phyloP scores from a whole-genome alignment of 768 basidiomycete species.

The Suillus plorans region DNA sequence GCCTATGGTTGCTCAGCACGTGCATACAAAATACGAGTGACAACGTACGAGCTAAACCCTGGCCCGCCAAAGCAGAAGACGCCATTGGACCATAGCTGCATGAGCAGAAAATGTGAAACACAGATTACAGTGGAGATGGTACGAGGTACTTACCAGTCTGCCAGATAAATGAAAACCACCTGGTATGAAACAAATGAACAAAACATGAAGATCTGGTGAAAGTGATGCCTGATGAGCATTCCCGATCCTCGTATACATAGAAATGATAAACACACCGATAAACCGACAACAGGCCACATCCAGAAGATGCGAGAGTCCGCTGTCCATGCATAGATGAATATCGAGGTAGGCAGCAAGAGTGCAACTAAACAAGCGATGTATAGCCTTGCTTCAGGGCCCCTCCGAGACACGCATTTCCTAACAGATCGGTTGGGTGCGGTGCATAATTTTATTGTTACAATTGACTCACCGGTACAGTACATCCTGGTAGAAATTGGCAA shows the following conservation, averaged over 20 bases:
- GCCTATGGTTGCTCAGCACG: conserved; percentile 30
- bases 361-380: conserved; percentile 55
- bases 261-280: conserved; percentile 1
- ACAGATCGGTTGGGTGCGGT: conserved; percentile 29
- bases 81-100: conserved; percentile 56
- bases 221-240: neutral
- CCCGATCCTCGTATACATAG: neutral
- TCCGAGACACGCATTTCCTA: conserved; percentile 26
- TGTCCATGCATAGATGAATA: conserved; percentile 75
- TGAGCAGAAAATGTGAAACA: conserved; percentile 2
- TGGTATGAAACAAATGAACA: conserved; percentile 53
- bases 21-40: neutral
- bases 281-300: conserved; percentile 41
- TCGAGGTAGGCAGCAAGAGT: conserved; percentile 50
- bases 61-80: conserved; percentile 65
- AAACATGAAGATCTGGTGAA: conserved; percentile 45
- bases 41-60: conserved; percentile 53
- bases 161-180: conserved; percentile 55
- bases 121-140: no score
- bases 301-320: conserved; percentile 54
- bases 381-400: conserved; percentile 56
- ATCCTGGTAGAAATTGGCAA: conserved; percentile 46
- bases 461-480: conserved; percentile 40
- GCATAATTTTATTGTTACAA: neutral
- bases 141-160: conserved; percentile 49